Percentiles rank a stretch among this genome's conserved stretches.
Conservation (phyloP, 768 basidiomycete species). For the Nidularia pulvinata region DNA sequence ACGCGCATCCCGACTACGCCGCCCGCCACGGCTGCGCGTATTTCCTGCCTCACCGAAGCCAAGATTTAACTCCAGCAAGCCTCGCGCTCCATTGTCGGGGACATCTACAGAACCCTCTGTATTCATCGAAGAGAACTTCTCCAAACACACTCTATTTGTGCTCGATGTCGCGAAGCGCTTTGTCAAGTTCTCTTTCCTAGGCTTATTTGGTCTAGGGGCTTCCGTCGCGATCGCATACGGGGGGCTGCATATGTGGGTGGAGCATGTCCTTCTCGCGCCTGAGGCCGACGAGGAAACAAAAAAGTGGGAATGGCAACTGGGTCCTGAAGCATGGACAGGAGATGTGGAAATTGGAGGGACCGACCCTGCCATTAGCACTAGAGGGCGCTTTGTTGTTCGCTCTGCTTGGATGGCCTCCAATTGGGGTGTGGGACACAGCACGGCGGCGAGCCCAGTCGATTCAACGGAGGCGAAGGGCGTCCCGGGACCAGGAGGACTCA, state of each 20-base stretch:
- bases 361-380: slow-evolving; percentile 66
- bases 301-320: slow-evolving; percentile 70
- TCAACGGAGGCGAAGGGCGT: slow-evolving; percentile 31
- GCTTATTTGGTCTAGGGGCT: slow-evolving; percentile 37
- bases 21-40: no score
- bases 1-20: no score
- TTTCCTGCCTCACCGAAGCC: not conserved
- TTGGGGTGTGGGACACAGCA: slow-evolving; percentile 52
- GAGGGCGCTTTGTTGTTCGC: slow-evolving; percentile 60
- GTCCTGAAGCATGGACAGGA: slow-evolving; percentile 63
- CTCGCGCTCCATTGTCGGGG: not conserved
- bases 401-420: slow-evolving; percentile 73
- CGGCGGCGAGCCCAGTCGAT: slow-evolving; percentile 14
- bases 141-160: slow-evolving; percentile 31
- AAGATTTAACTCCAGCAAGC: not conserved
- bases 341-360: slow-evolving; percentile 57
- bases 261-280: slow-evolving; percentile 44
- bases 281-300: slow-evolving; percentile 51
- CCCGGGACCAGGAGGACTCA: slow-evolving; percentile 23
- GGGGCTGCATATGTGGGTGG: slow-evolving; percentile 63
- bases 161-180: slow-evolving; percentile 44
- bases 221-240: slow-evolving; percentile 51
- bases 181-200: slow-evolving; percentile 47
- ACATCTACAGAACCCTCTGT: not conserved
- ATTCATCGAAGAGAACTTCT: slow-evolving; percentile 17